These are phyloP conservation scores for Crithidia bombi DNA, from an alignment of 208 protist genomes.

Conservation along the genomic window DNA sequence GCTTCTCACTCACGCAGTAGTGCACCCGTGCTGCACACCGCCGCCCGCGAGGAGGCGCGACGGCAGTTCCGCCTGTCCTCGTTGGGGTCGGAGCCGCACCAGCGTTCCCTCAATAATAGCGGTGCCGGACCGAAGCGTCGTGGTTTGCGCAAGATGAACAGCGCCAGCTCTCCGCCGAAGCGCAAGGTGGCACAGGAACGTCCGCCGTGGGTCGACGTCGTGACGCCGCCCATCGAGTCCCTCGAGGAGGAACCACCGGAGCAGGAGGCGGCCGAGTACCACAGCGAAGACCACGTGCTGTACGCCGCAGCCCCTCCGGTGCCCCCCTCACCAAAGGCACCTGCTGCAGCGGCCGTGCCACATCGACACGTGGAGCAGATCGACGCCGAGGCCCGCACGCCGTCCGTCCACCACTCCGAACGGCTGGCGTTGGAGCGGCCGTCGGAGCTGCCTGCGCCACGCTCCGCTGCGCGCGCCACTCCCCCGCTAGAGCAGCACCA, in stretches of 20 bases:
- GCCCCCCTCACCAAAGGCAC: not conserved
- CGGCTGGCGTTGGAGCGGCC: not conserved
- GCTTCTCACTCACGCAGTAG: constrained; percentile 1
- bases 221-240: not conserved
- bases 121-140: not conserved
- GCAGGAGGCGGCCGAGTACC: not conserved
- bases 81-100: not conserved
- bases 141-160: constrained; percentile 5
- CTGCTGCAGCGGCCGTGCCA: not conserved
- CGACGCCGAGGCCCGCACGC: constrained; percentile 10
- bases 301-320: not conserved
- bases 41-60: constrained; percentile 9
- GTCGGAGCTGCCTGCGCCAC: constrained; percentile 9
- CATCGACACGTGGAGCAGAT: constrained; percentile 13
- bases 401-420: constrained; percentile 4
- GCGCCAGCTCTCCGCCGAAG: constrained; percentile 1
- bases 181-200: not conserved
- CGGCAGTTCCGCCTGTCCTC: not conserved
- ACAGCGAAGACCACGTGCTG: not conserved
- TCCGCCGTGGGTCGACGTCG: constrained; percentile 12
- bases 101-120: not conserved
- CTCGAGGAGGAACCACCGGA: not conserved
- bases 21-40: not conserved
- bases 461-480: not conserved
- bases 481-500: not conserved